Conservation (phyloP, 2,329 filamentous ascomycete genomes). For the Stachybotrys echinatus region DNA sequence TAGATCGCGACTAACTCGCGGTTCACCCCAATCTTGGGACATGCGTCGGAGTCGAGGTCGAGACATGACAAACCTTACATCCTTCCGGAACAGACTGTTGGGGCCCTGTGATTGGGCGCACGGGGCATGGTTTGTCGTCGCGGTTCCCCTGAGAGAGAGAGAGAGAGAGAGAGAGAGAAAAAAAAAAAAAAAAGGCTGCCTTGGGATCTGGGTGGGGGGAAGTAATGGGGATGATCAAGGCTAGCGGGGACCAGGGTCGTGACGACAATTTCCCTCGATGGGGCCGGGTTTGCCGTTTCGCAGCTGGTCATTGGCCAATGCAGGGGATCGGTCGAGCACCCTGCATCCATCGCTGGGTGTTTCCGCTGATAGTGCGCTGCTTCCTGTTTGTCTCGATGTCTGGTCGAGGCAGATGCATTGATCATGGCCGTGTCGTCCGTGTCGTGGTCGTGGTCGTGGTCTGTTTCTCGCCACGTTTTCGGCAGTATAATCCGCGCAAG, state of each 20-base stretch:
- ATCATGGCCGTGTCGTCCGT: no score
- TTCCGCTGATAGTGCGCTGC: background rate
- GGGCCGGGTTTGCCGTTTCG: background rate
- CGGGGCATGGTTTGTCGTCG: no score
- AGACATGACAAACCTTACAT: no score
- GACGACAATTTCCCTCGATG: background rate
- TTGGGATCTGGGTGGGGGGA: no score
- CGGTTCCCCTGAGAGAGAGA: no score
- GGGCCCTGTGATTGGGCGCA: no score
- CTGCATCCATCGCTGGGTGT: background rate
- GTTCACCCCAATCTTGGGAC: no score
- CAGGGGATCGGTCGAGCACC: background rate
- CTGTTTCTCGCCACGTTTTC: background rate
- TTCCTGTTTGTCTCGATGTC: background rate
- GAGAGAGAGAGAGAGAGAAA: background rate
- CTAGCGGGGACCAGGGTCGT: background rate
- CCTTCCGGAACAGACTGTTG: no score
- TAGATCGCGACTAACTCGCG: no score
- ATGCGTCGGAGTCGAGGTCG: no score
- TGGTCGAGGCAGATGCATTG: background rate
- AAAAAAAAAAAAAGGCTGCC: background rate
- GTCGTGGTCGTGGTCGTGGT: background rate
- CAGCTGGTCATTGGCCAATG: background rate
- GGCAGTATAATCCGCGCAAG: background rate
- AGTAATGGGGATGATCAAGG: background rate